Base-by-base conservation (phyloP, 768 basidiomycete species). In the Lactarius hengduanensis region DNA sequence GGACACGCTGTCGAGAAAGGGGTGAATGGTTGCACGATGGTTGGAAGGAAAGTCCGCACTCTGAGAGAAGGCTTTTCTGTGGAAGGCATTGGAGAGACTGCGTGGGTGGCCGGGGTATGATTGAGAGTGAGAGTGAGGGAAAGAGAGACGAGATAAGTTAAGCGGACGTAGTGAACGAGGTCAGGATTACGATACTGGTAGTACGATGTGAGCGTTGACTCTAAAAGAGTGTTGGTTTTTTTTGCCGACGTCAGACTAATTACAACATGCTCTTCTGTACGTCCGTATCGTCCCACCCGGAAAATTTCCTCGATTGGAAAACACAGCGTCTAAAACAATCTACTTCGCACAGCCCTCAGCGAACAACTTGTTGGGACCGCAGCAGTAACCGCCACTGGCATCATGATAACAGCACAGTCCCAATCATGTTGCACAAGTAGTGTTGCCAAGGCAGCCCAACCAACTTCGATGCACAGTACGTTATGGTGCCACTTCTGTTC, bases 1-100 rank as follows among this genome's bases (percentile, higher is more conserved):
- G 76, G 43, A 90, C 86, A 54, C 81, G 83, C 87, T 89, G 55
- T 66, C 1, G 61, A 62, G 22, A 66, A 62, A 53, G 47, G 36
- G 36, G 47, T 62, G 55, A 63, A 16, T 54, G 71, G 62, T 74
- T 16, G 71, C 28, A 54, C 30, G 61, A 61, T 26, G 26, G 32
- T n/a, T 11, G 41, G 2, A 26, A 32, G 26, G 15, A 28, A 68
- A 61, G 68, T 4, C 32, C 58, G 56, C 38, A 59, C 60, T 50
- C 57, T 69, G 53, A 63, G 66, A 38, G 57, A 53, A 47, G 54
- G 61, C 53, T 64, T 32, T 59, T 64, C 60, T 18, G 63, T 69
- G 36, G 59, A 62, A 59, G 58, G 65, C 65, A 66, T 66, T 28
- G 38, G 38, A 43, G 16, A 58, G 32, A n/a, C 45, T 66, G 34